Base-by-base conservation (phyloP, 257 asterid genomes). In the Voacanga thouarsii region DNA sequence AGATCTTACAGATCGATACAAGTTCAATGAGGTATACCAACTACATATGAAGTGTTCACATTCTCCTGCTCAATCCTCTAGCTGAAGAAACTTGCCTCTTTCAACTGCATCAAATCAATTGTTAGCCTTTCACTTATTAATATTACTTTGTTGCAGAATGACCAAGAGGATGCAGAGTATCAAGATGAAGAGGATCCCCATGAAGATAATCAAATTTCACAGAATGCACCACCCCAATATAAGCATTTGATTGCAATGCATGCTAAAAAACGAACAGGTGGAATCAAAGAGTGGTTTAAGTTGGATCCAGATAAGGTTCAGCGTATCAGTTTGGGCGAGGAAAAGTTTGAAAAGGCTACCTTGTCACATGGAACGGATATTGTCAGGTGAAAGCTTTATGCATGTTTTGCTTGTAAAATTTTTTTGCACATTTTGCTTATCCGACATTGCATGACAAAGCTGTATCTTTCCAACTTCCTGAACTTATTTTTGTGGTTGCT, bases 251-350 rank as follows among this genome's bases (percentile, higher is more conserved):
- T 93, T 44, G 91, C 90, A 6, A 89, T 93, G 74, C 88, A 85
- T 2, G 88, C 89, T 8, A 83, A 86, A 81, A 93, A 90, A 82
- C 81, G 92, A 84, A 93, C 85, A 83, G 94, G 92, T 0, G 90
- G 89, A 49, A 81, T 84, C 61, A 86, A 88, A 60, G 89, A 73
- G 12, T 93, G 98, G 94, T 82, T 93, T 19, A 85, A 77, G 47
- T 80, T 78, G 33, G 80, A 78, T 33, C 84, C 91, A 1, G 45
- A 80, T 61, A 86, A 84, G 63, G 97, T 84, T 56, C 90, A 88
- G 65, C 90, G 98, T 2, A 87, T 93, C 72, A 93, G 98, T 86
- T 84, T 93, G 87, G 87, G 86, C 59, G 98, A 93, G 82, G 94
- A 93, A 75, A 90, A 90, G 90, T 92, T 93, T 49, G 93, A 81